phyloP scores from a whole-genome alignment of 1,284 basidiomycete species.

The Salmacisia buchloeana region DNA sequence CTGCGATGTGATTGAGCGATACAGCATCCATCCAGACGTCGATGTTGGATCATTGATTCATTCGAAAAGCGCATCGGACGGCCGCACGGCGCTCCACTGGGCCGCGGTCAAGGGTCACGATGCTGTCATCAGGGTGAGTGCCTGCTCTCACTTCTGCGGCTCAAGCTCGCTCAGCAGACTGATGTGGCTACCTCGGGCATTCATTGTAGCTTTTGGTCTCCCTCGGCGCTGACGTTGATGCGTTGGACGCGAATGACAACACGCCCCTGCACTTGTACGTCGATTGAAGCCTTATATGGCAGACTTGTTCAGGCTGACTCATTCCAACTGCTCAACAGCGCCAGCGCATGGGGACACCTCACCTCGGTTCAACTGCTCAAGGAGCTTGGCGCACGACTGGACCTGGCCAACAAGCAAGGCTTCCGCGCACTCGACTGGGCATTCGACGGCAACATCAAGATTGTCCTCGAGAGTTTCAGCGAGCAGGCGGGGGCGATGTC shows the following conservation, averaged over 20 bases:
- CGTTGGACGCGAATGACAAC: not conserved
- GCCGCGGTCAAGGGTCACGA: conserved; percentile 4
- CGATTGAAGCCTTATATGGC: not conserved
- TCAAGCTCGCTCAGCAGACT: not conserved
- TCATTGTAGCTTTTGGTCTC: not conserved
- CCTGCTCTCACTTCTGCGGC: not conserved
- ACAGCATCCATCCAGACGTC: conserved; percentile 11
- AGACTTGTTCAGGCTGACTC: not conserved
- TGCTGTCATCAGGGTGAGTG: not conserved
- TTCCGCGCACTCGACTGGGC: conserved; percentile 5
- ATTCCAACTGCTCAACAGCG: not conserved
- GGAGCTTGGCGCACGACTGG: not conserved
- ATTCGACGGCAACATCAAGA: conserved; percentile 2
- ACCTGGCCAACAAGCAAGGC: not conserved
- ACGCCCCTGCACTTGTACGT: conserved; percentile 8
- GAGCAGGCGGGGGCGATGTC: not conserved
- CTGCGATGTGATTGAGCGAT: conserved; percentile 20
- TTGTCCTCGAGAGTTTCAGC: not conserved
- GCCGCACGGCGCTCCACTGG: conserved; percentile 1
- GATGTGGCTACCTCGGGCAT: not conserved
- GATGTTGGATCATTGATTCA: conserved; percentile 1
- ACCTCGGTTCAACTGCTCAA: conserved; percentile 5
- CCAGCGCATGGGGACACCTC: conserved; percentile 9
- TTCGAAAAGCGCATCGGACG: not conserved
- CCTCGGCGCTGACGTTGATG: not conserved